phyloP scores from a whole-genome alignment of 2,329 filamentous ascomycete species.

The Ceratocystis lukuohia region DNA sequence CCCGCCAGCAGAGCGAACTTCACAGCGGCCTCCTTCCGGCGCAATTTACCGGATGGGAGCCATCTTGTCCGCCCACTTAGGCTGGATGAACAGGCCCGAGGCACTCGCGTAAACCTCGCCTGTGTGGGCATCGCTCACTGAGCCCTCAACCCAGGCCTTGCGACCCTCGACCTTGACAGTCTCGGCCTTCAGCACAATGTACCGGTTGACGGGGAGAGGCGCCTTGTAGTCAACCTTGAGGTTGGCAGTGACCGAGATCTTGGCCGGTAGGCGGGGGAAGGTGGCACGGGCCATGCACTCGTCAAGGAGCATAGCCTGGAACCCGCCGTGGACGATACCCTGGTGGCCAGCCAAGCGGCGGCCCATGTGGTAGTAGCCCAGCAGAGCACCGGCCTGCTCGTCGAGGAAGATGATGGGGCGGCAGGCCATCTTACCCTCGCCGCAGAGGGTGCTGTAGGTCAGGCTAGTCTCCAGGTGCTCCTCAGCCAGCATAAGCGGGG shows the following conservation, averaged over 20 bases:
- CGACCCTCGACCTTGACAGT: conserved; percentile 80
- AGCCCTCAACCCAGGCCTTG: conserved; percentile 84
- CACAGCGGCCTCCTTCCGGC: not conserved
- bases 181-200: conserved; percentile 63
- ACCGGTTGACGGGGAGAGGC: conserved; percentile 62
- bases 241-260: conserved; percentile 74
- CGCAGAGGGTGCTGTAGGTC: conserved; percentile 16
- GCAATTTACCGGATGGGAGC: conserved; percentile 16
- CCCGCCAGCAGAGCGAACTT: conserved; percentile 3
- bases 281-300: conserved; percentile 80
- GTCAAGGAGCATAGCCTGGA: conserved; percentile 84
- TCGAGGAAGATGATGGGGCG: conserved; percentile 19
- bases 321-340: conserved; percentile 77
- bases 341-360: conserved; percentile 75
- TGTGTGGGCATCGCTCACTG: conserved; percentile 15
- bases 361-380: conserved; percentile 37
- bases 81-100: conserved; percentile 16
- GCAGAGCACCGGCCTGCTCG: conserved; percentile 17
- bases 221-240: conserved; percentile 71
- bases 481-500: conserved; percentile 18
- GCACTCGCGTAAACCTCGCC: conserved; percentile 17
- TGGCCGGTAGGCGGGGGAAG: conserved; percentile 76
- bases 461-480: conserved; percentile 17
- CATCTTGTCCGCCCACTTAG: conserved; percentile 19
- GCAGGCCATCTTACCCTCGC: conserved; percentile 18